A percentile compares a stretch with the other conserved stretches of the same genome.
These are phyloP conservation scores for Acacia pycnantha DNA, from an alignment of 331 rosid species.

Conservation along the genomic window DNA sequence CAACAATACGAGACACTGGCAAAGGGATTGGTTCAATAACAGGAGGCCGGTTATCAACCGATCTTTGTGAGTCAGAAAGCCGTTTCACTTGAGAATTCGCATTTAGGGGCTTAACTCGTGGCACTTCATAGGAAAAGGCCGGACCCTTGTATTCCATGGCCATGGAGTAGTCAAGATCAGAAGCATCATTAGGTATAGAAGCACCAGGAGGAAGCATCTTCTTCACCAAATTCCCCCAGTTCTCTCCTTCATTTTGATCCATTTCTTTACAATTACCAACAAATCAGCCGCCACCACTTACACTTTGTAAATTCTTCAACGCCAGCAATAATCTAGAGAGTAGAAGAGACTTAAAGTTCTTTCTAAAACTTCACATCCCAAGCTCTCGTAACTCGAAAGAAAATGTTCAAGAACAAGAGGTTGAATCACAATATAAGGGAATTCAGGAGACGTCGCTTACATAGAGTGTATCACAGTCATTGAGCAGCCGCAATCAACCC, in stretches of 20 bases:
- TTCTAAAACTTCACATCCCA: constrained; percentile 19
- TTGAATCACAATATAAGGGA: constrained; percentile 10
- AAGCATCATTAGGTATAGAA: constrained; percentile 71
- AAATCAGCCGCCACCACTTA: not conserved
- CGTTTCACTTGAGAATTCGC: constrained; percentile 45
- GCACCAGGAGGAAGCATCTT: constrained; percentile 92
- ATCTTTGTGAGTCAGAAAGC: constrained; percentile 59
- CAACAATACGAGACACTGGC: constrained; percentile 80
- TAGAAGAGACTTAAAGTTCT: not conserved
- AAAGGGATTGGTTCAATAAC: constrained; percentile 74
- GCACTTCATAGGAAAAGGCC: constrained; percentile 73
- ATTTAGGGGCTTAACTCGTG: constrained; percentile 75
- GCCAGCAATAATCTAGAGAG: constrained; percentile 21
- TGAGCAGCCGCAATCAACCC: constrained; percentile 47
- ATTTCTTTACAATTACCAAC: constrained; percentile 29
- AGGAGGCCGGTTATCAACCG: constrained; percentile 38
- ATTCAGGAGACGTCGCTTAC: constrained; percentile 18
- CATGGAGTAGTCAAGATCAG: constrained; percentile 79
- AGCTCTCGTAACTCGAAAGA: constrained; percentile 12
- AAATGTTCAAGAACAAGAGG: constrained; percentile 9
- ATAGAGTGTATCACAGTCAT: constrained; percentile 38
- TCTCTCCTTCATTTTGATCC: constrained; percentile 61
- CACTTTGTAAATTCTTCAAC: constrained; percentile 19
- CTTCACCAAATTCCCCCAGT: constrained; percentile 71
- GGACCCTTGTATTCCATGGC: constrained; percentile 89